A percentile compares a stretch with the other conserved stretches of the same genome.
Conservation (phyloP, 352 stramenopile species). For the Globisporangium paddicum region DNA sequence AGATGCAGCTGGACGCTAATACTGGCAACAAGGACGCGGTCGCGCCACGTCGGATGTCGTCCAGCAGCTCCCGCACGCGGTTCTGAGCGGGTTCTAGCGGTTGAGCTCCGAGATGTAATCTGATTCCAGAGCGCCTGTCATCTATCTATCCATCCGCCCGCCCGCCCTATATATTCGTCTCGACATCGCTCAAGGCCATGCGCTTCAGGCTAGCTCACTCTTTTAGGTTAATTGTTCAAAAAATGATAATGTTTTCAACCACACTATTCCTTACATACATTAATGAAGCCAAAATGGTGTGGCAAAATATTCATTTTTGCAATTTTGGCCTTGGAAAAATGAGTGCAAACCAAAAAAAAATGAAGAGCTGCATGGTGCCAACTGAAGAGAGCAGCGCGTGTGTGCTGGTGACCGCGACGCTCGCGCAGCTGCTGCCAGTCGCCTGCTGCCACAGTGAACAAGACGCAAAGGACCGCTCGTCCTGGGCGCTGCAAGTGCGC, state of each 20-base stretch:
- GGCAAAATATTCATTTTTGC: neutral
- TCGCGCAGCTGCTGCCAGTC: constrained; percentile 1
- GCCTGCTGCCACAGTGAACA: neutral
- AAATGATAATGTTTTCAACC: neutral
- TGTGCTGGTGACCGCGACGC: constrained; percentile 2
- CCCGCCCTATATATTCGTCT: neutral
- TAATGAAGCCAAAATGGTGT: neutral
- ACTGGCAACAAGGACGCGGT: no score
- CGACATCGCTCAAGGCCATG: neutral
- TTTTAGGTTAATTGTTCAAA: neutral
- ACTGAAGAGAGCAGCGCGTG: neutral
- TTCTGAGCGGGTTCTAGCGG: neutral
- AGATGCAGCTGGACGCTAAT: constrained; percentile 31
- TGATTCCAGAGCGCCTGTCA: neutral
- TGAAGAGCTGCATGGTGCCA: neutral
- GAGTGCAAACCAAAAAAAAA: neutral
- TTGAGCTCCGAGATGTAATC: neutral
- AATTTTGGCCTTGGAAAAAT: neutral
- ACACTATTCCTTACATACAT: neutral
- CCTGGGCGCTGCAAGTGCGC: neutral
- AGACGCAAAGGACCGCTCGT: neutral
- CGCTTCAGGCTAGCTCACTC: neutral
- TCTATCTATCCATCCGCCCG: neutral
- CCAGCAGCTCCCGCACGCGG: constrained; percentile 9
- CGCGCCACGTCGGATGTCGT: neutral